These are phyloP conservation scores for Penicillium oxalicum DNA, from an alignment of 2,329 filamentous ascomycete species.

Conservation along the genomic window DNA sequence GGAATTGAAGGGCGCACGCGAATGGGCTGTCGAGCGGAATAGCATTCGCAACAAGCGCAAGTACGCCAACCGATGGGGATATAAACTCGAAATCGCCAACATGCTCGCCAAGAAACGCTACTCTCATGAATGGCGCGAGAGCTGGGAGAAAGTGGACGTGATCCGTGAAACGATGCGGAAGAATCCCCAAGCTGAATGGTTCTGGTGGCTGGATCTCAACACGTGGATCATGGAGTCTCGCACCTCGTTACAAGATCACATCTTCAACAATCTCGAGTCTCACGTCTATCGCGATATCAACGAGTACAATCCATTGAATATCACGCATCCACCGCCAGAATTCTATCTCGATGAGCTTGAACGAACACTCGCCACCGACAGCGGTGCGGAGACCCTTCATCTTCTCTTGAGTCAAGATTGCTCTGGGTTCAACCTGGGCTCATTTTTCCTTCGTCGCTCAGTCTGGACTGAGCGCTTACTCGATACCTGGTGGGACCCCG, in stretches of 20 bases:
- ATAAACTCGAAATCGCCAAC: constrained; percentile 91
- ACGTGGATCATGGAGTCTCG: constrained; percentile 97
- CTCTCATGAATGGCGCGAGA: constrained; percentile 97
- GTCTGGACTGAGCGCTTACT: constrained; percentile 85
- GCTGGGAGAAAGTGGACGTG: constrained; percentile 98
- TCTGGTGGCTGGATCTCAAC: constrained; percentile 98
- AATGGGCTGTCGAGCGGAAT: constrained; percentile 97
- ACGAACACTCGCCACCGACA: constrained; percentile 69
- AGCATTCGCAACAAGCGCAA: constrained; percentile 91
- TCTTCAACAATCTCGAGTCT: constrained; percentile 72
- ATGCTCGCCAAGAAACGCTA: constrained; percentile 99
- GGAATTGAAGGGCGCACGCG: constrained; percentile 95
- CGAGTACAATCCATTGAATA: constrained; percentile 89
- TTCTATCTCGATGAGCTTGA: constrained; percentile 70
- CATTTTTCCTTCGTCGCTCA: constrained; percentile 83
- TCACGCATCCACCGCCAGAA: constrained; percentile 71
- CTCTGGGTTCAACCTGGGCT: constrained; percentile 90
- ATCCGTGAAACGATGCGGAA: constrained; percentile 83
- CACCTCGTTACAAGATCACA: constrained; percentile 80
- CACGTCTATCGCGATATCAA: constrained; percentile 94
- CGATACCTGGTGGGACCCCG: constrained; percentile 98
- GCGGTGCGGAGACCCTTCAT: constrained; percentile 71
- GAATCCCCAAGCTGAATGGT: constrained; percentile 96
- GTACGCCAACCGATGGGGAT: constrained; percentile 83
- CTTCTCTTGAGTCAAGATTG: constrained; percentile 90